A percentile compares a stretch with the other conserved stretches of the same genome.
Evolutionary conservation across 208 protist species (phyloP).

Genomic region (Trypanosoma melophagium): DNA sequence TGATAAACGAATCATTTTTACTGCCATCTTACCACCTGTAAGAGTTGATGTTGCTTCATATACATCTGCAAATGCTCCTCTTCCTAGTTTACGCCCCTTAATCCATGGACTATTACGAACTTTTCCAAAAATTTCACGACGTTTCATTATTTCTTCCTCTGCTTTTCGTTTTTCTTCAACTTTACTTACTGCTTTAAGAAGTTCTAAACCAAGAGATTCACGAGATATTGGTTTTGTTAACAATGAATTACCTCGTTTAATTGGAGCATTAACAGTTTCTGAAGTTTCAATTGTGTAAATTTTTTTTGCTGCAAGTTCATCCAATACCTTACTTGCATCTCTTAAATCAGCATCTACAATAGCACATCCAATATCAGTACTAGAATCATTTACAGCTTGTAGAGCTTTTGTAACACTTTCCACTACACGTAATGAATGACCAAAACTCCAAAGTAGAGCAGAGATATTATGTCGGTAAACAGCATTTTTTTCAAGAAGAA

Average conservation of each 20-base stretch:
- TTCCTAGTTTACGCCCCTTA: conserved; percentile 53
- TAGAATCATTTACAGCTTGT: conserved; percentile 52
- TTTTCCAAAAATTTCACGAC: conserved; percentile 48
- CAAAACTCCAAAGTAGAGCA: conserved; percentile 46
- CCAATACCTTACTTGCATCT: conserved; percentile 42
- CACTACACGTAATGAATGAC: conserved; percentile 58
- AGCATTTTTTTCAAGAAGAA: conserved; percentile 68
- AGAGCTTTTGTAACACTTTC: conserved; percentile 60
- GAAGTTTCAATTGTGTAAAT: conserved; percentile 69
- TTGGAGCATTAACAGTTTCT: conserved; percentile 33
- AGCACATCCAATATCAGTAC: conserved; percentile 57
- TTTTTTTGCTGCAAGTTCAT: conserved; percentile 41
- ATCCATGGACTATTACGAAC: conserved; percentile 69
- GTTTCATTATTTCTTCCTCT: conserved; percentile 52
- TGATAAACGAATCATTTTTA: conserved; percentile 70
- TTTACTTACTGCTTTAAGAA: conserved; percentile 38
- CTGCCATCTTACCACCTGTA: conserved; percentile 82
- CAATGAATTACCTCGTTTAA: conserved; percentile 39
- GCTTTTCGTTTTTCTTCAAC: conserved; percentile 48
- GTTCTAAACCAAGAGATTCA: conserved; percentile 37
- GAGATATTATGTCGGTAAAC: conserved; percentile 73
- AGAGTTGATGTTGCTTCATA: conserved; percentile 69
- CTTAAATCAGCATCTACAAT: conserved; percentile 56
- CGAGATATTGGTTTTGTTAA: conserved; percentile 50
- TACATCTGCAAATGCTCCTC: conserved; percentile 70